A percentile compares a stretch with the other conserved stretches of the same genome.
These are phyloP conservation scores for Aspergillus amoenus DNA, from an alignment of 2,329 filamentous ascomycete species.

Conservation along the genomic window DNA sequence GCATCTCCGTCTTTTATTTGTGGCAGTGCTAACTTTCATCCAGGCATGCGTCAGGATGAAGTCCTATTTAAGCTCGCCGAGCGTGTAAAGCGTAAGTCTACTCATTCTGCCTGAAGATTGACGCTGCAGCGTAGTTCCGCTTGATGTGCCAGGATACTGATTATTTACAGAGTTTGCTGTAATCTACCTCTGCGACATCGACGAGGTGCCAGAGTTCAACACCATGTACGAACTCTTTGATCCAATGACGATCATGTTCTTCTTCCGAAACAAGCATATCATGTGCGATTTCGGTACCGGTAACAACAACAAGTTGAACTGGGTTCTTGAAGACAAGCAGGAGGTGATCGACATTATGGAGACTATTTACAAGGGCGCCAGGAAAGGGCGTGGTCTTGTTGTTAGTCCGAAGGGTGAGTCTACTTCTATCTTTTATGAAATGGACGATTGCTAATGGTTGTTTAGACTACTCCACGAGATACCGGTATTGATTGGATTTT, in stretches of 20 bases:
- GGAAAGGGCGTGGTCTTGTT: slow-evolving; percentile 94
- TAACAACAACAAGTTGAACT: slow-evolving; percentile 98
- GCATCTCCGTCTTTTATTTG: not conserved
- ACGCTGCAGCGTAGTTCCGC: not conserved
- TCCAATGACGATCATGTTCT: slow-evolving; percentile 78
- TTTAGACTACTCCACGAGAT: slow-evolving; percentile 64
- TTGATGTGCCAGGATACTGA: not conserved
- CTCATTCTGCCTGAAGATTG: not conserved
- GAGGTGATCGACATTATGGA: slow-evolving; percentile 98
- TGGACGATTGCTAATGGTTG: not conserved
- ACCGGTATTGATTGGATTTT: slow-evolving; percentile 55
- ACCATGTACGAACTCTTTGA: slow-evolving; percentile 92
- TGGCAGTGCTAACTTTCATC: slow-evolving; percentile 19
- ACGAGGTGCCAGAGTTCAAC: slow-evolving; percentile 89
- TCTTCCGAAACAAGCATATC: slow-evolving; percentile 85
- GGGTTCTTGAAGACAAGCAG: slow-evolving; percentile 95
- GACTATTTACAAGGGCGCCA: slow-evolving; percentile 96
- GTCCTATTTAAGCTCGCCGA: slow-evolving; percentile 94
- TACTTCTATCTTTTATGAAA: not conserved
- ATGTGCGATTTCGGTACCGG: slow-evolving; percentile 89
- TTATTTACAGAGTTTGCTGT: slow-evolving; percentile 39
- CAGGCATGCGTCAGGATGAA: slow-evolving; percentile 77
- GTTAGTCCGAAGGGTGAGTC: slow-evolving; percentile 82
- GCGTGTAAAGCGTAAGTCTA: slow-evolving; percentile 68
- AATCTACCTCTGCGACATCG: slow-evolving; percentile 91